Evolutionary conservation across 352 stramenopile genomes (phyloP), one percentile per base, ranked within the genome.

Genomic region (Blastocystis sp.): DNA sequence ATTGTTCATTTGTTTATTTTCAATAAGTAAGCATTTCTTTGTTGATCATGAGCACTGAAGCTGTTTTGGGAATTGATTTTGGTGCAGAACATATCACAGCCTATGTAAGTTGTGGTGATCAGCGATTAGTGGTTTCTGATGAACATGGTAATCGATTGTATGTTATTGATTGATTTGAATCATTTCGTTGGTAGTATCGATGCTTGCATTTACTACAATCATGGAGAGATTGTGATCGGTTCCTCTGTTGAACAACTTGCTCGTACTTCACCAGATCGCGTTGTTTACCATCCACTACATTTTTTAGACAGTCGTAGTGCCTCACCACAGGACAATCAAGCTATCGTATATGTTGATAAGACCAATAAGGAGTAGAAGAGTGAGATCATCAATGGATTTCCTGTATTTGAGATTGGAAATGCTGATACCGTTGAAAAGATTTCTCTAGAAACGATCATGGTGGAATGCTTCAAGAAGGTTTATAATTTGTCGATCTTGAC

Each of bases 101-200:
- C 12, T 78, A 54, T 78, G 66, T 78, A 11, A 54, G 16, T 27
- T 58, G 27, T 16, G 42, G 42, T n/a, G 29, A 21, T 21, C 66
- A 78, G 46, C 35, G 42, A 9, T 59, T n/a, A 21, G 27, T 78
- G 29, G 66, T 78, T 37, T 78, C 37, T 2, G 66, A 78, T 24
- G 66, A 78, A 46, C 24, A 56, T 56, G 66, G 66, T 35, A 78
- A 78, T 78, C 66, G 66, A 21, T 78, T 21, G 66, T 78, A 51
- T 24, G 39, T 46, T 12, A 2, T n/a, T 78, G 5, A 24, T 29
- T 16, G 14, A 29, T 14, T 11, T 2, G 12, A 7, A 4, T 56
- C 12, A 56, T 59, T 57, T 66, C 16, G 16, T 29, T 16, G 2
- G 12, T 78, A 78, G 66, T 58, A 29, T 78, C 24, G 42, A 78